Conservation (phyloP, 2,329 filamentous ascomycete species). For the Knufia fluminis region DNA sequence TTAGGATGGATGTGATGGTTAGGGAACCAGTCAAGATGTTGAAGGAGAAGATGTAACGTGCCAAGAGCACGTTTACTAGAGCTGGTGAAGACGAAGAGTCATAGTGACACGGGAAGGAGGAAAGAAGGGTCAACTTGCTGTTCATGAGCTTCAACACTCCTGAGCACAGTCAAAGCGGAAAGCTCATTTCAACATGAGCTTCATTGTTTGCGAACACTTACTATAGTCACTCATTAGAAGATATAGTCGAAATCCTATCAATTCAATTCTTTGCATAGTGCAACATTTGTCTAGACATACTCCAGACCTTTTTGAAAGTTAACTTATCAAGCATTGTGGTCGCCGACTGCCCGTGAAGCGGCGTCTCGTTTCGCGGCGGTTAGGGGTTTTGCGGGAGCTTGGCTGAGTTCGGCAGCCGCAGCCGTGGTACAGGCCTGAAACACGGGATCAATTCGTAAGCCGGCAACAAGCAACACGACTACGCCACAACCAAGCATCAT, state of each 20-base stretch:
- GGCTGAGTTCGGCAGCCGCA: background rate
- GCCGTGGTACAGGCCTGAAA: background rate
- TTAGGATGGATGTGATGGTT: slow-evolving; percentile 70
- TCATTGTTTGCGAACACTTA: background rate
- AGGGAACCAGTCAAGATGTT: slow-evolving; percentile 48
- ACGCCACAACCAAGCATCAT: background rate
- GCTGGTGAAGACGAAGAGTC: too few relatives aligned
- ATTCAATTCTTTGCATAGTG: background rate
- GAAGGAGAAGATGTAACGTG: slow-evolving; percentile 3
- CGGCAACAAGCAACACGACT: background rate
- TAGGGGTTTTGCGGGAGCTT: background rate
- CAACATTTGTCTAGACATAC: too few relatives aligned
- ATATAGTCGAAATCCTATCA: background rate
- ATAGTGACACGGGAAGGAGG: background rate
- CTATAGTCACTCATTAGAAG: background rate
- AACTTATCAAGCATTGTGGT: too few relatives aligned
- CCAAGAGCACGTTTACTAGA: too few relatives aligned
- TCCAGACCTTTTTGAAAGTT: too few relatives aligned
- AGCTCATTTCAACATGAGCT: slow-evolving; percentile 8
- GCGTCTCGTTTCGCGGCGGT: too few relatives aligned
- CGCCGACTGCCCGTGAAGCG: too few relatives aligned
- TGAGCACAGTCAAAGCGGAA: background rate
- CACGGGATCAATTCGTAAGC: background rate
- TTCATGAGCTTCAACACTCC: slow-evolving; percentile 6
- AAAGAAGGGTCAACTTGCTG: background rate